Conservation (phyloP, 768 basidiomycete species). For the Leccinum arenicola region DNA sequence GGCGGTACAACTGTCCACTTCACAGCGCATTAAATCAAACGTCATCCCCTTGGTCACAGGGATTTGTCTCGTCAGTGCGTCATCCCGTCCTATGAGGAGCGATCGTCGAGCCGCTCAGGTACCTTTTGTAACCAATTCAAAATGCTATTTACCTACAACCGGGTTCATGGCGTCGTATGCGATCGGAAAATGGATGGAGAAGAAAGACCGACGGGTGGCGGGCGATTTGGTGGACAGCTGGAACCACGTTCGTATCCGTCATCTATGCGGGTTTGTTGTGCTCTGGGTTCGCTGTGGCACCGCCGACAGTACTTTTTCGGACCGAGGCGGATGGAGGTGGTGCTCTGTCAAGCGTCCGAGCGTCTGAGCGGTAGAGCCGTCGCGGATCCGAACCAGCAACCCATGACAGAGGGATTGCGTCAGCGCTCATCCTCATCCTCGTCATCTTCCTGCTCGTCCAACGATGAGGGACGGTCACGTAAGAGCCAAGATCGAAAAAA, state of each 20-base stretch:
- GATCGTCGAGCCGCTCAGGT: no score
- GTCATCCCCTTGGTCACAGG: conserved; percentile 31
- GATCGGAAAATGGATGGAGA: conserved; percentile 28
- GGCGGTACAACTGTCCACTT: conserved; percentile 32
- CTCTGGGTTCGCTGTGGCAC: conserved; percentile 15
- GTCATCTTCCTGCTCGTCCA: neutral
- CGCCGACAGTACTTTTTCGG: conserved; percentile 42
- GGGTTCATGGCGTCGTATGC: conserved; percentile 13
- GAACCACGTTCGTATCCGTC: conserved; percentile 41
- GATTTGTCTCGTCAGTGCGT: conserved; percentile 24
- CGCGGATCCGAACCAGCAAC: conserved; percentile 17
- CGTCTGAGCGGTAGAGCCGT: conserved; percentile 25
- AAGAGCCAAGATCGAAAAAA: neutral
- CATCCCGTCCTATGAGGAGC: neutral
- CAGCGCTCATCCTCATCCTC: neutral
- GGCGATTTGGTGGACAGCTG: conserved; percentile 44
- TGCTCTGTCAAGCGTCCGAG: conserved; percentile 30
- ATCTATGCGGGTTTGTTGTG: neutral
- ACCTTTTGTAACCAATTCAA: no score
- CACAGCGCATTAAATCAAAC: conserved; percentile 33
- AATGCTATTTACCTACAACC: conserved; percentile 9
- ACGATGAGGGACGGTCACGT: neutral
- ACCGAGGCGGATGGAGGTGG: conserved; percentile 41
- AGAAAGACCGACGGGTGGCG: conserved; percentile 38
- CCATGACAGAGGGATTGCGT: conserved; percentile 18